These are phyloP conservation scores for Sarocladium oryzae DNA, from an alignment of 2,329 filamentous ascomycete species.

Conservation along the genomic window DNA sequence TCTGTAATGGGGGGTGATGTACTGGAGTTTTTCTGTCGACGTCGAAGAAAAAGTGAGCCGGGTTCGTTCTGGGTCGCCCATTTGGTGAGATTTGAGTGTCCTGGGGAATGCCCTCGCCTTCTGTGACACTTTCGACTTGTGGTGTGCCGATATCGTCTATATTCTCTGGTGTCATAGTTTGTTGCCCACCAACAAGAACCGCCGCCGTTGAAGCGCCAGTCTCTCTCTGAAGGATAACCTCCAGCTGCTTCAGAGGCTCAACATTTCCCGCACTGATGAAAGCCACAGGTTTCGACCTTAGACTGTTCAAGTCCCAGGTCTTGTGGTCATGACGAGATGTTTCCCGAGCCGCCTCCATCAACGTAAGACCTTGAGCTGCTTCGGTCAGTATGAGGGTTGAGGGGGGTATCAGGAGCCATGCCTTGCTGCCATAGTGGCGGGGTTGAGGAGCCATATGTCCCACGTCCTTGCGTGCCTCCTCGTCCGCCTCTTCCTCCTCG, in stretches of 20 bases:
- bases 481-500: conserved; percentile 11
- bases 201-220: background rate
- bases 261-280: conserved; percentile 49
- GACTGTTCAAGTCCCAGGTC: conserved; percentile 30
- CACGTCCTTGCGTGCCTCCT: background rate
- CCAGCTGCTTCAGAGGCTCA: conserved; percentile 40
- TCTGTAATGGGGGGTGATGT: background rate
- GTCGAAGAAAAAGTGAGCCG: conserved; percentile 30
- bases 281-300: conserved; percentile 42
- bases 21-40: conserved; percentile 16
- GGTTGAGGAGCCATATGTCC: background rate
- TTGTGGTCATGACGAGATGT: conserved; percentile 39
- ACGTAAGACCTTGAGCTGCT: conserved; percentile 19
- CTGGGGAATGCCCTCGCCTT: background rate
- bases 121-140: background rate
- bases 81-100: background rate
- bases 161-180: background rate
- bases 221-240: conserved; percentile 17
- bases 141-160: background rate
- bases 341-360: conserved; percentile 43
- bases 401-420: background rate
- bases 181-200: too few species aligned
- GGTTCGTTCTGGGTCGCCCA: too few species aligned
- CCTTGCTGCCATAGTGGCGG: conserved; percentile 1
- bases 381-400: background rate